A percentile compares a stretch with the other conserved stretches of the same genome.
phyloP scores from a whole-genome alignment of 108 stramenopile species.

The Mayamaea pseudoterrestris region DNA sequence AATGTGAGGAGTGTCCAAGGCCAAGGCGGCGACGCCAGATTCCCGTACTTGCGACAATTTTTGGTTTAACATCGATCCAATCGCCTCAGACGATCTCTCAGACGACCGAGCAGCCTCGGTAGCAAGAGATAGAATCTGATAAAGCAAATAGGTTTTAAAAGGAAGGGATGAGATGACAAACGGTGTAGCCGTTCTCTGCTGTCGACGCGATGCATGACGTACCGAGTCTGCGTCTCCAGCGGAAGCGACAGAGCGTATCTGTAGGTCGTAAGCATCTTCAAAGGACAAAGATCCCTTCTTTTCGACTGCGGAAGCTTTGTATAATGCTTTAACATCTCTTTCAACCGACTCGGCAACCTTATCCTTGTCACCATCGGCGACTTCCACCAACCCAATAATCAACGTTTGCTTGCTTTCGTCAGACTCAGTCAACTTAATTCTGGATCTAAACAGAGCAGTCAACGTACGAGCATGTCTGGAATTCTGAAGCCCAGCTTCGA shows the following conservation, averaged over 20 bases:
- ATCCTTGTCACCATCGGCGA: slow-evolving; percentile 16
- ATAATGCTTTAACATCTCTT: slow-evolving; percentile 35
- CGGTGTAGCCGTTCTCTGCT: no score
- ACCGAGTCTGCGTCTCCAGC: slow-evolving; percentile 31
- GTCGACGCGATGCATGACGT: slow-evolving; percentile 8
- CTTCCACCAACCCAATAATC: slow-evolving; percentile 31
- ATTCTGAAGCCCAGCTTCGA: slow-evolving; percentile 42
- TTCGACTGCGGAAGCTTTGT: slow-evolving; percentile 48
- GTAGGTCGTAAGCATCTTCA: slow-evolving; percentile 38
- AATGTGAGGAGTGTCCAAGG: slow-evolving; percentile 59
- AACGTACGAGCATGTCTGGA: slow-evolving; percentile 68
- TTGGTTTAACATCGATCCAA: no score
- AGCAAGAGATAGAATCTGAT: slow-evolving; percentile 30
- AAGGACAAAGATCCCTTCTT: slow-evolving; percentile 11
- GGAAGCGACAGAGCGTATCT: slow-evolving; percentile 22
- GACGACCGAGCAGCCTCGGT: slow-evolving; percentile 20
- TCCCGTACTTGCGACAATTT: slow-evolving; percentile 10
- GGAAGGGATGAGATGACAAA: no score
- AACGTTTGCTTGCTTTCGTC: slow-evolving; percentile 20
- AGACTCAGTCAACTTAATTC: slow-evolving; percentile 7
- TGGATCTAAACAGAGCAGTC: slow-evolving; percentile 53
- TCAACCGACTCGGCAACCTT: no score
- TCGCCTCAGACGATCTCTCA: slow-evolving; percentile 6
- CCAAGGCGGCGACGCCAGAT: slow-evolving; percentile 25
- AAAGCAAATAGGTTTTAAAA: no score